These are phyloP conservation scores for Teratosphaeria gauchensis DNA, from an alignment of 2,329 filamentous ascomycete species.

Conservation along the genomic window DNA sequence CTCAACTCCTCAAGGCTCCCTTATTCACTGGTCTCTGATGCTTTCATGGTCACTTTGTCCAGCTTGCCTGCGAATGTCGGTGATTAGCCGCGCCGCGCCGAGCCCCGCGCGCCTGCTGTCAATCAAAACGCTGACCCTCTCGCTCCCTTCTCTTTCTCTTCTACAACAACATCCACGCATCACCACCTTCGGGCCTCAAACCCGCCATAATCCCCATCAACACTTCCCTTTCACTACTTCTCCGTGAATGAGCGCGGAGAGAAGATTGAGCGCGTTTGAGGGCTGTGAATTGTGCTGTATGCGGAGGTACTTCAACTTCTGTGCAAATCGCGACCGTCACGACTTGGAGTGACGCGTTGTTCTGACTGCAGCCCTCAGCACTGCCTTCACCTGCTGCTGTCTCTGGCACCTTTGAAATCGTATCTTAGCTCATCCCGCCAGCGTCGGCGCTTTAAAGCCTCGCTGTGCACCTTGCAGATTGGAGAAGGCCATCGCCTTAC, in stretches of 20 bases:
- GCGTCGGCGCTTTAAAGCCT: slow-evolving; percentile 2
- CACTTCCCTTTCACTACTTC: not conserved
- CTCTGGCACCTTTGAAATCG: slow-evolving; percentile 2
- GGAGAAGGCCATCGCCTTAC: not conserved
- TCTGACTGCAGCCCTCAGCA: not conserved
- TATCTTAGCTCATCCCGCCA: slow-evolving; percentile 2
- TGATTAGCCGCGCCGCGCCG: not conserved
- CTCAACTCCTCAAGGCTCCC: not conserved
- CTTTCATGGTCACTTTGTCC: not conserved
- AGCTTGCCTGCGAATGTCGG: not conserved
- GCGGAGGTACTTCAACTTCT: not conserved
- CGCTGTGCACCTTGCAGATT: slow-evolving; percentile 2
- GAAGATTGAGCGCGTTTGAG: not conserved
- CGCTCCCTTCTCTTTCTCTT: not conserved
- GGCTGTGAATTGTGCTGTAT: slow-evolving; percentile 1
- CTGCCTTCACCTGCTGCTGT: not conserved
- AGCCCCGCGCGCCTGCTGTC: not conserved
- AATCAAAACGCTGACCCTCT: not conserved
- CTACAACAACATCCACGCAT: not conserved
- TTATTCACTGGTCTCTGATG: not conserved
- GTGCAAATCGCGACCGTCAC: slow-evolving; percentile 9
- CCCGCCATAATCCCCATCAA: not conserved
- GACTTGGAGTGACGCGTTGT: slow-evolving; percentile 1
- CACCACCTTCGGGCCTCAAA: not conserved
- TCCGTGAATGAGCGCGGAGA: not conserved